Conservation (phyloP, 83 land plant genomes). For the Diphasiastrum complanatum region DNA sequence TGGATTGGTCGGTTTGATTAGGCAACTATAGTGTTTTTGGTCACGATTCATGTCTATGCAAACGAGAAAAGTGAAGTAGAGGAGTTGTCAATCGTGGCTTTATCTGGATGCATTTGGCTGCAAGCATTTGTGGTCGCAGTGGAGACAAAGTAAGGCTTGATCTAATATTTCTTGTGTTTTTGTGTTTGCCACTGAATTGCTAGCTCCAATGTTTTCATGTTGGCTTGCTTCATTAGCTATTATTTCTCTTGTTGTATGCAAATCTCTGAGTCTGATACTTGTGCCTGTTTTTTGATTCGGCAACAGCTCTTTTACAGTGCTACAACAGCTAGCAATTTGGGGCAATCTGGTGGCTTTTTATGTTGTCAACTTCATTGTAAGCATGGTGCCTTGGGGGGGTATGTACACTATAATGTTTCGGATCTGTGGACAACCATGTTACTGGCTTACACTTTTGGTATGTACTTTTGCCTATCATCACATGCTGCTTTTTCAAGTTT, state of each 20-base stretch:
- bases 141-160: conserved; percentile 75
- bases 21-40: conserved; percentile 81
- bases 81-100: conserved; percentile 85
- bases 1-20: too few relatives aligned
- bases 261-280: too few relatives aligned
- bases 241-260: too few relatives aligned
- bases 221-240: too few relatives aligned
- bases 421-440: conserved; percentile 70
- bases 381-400: conserved; percentile 65
- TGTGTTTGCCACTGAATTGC: too few relatives aligned
- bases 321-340: conserved; percentile 88
- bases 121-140: conserved; percentile 83
- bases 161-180: too few relatives aligned
- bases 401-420: conserved; percentile 96
- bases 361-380: conserved; percentile 58
- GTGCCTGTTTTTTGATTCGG: neutral
- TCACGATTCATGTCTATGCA: conserved; percentile 69
- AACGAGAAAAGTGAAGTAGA: conserved; percentile 80
- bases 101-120: conserved; percentile 96
- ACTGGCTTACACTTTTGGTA: conserved; percentile 84
- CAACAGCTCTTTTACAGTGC: conserved; percentile 73
- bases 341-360: conserved; percentile 82
- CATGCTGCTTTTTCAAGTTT: too few relatives aligned
- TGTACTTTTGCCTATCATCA: conserved; percentile 26
- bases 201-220: too few relatives aligned